phyloP scores from a whole-genome alignment of 177 flowering plant species.

The Vitis hybrid region DNA sequence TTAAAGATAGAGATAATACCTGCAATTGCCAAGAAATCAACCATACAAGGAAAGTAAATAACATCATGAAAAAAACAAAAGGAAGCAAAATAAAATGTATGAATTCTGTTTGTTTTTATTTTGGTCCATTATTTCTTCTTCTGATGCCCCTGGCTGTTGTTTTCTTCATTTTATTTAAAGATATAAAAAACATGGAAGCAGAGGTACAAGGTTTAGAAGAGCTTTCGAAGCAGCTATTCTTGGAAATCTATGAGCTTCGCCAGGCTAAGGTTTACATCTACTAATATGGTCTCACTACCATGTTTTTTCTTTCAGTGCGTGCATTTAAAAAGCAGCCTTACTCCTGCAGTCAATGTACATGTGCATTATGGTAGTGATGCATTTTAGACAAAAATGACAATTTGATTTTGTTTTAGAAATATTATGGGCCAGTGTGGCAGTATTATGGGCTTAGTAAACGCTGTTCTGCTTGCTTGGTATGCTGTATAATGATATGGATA shows the following conservation, averaged over 20 bases:
- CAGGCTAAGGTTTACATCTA: slow-evolving; percentile 72
- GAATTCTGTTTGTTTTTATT: neutral
- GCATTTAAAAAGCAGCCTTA: neutral
- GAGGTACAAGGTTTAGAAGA: slow-evolving; percentile 93
- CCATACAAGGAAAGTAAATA: too few species aligned
- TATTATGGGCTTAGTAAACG: neutral
- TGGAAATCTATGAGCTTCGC: slow-evolving; percentile 96
- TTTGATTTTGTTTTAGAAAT: neutral
- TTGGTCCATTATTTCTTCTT: neutral
- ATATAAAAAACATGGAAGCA: slow-evolving; percentile 83
- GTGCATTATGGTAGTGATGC: neutral
- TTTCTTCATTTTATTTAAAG: slow-evolving; percentile 29
- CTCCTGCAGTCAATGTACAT: neutral
- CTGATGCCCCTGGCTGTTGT: neutral
- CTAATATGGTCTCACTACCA: neutral
- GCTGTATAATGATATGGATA: too few species aligned
- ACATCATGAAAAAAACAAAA: too few species aligned
- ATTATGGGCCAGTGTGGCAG: too few species aligned
- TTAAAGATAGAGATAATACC: too few species aligned
- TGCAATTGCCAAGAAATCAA: too few species aligned
- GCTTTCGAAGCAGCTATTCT: slow-evolving; percentile 89
- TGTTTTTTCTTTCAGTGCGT: neutral
- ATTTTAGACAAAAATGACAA: neutral
- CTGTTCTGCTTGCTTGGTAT: neutral
- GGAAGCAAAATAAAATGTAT: neutral